A percentile compares a stretch with the other conserved stretches of the same genome.
phyloP scores from a whole-genome alignment of 2,329 filamentous ascomycete species.

The Aaosphaeria pasadenensis region DNA sequence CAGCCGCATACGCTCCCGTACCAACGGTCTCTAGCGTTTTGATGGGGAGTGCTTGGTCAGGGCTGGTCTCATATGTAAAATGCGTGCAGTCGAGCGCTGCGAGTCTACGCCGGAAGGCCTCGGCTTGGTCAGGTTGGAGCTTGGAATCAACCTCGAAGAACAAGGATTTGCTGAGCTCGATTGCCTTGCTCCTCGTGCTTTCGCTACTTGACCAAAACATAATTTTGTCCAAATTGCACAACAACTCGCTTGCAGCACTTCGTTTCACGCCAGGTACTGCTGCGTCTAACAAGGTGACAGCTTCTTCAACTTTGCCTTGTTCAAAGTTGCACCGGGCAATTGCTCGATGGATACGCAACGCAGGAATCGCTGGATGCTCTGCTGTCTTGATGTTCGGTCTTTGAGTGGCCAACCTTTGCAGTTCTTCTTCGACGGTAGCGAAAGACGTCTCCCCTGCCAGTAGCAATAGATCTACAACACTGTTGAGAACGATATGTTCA shows the following conservation, averaged over 20 bases:
- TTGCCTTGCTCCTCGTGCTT: conserved; percentile 1
- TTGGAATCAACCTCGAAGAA: conserved; percentile 2
- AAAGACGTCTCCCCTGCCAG: not conserved
- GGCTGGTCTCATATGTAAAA: conserved; percentile 1
- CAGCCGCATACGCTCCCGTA: conserved; percentile 10
- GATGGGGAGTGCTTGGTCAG: conserved; percentile 2
- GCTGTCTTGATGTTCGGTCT: conserved; percentile 1
- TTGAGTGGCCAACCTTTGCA: not conserved
- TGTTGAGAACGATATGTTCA: conserved; percentile 7
- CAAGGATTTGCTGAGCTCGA: conserved; percentile 1
- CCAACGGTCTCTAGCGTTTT: conserved; percentile 7
- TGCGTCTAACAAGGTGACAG: not conserved
- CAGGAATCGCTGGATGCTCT: conserved; percentile 3
- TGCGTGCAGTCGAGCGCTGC: conserved; percentile 3
- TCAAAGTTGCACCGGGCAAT: conserved; percentile 3
- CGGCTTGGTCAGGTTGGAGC: conserved; percentile 3
- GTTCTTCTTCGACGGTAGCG: not conserved
- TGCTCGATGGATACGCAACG: conserved; percentile 1
- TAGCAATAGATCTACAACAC: conserved; percentile 5
- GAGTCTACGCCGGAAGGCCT: conserved; percentile 3
- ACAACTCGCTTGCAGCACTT: conserved; percentile 1
- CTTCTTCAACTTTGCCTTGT: conserved; percentile 4
- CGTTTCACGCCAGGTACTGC: not conserved
- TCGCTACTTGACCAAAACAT: not conserved
- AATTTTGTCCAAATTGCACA: conserved; percentile 1